Conservation (phyloP, 163 green algal species). For the Scenedesmus sp. region DNA sequence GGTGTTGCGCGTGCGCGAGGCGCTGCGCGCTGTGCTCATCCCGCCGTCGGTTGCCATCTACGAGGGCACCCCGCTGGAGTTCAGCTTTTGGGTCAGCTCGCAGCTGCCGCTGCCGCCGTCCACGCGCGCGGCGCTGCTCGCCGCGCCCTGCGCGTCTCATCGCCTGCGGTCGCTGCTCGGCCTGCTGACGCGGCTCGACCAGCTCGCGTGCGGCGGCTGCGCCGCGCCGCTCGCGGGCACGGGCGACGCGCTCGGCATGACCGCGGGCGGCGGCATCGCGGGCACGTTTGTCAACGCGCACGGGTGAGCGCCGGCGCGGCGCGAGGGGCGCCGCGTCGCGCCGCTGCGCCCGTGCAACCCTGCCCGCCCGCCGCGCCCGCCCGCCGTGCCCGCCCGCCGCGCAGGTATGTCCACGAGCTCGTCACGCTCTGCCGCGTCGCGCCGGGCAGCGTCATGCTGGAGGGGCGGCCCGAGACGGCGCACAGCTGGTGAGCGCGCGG, state of each 20-base stretch:
- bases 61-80: constrained; percentile 34
- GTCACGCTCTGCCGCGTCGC: constrained; percentile 31
- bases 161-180: constrained; percentile 31
- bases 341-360: not conserved
- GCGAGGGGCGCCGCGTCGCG: not conserved
- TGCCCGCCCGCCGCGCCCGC: not conserved
- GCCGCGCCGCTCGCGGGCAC: constrained; percentile 10
- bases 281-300: constrained; percentile 43
- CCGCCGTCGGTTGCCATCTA: constrained; percentile 13
- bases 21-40: constrained; percentile 27
- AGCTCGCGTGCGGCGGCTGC: constrained; percentile 29
- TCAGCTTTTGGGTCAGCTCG: constrained; percentile 19
- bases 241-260: constrained; percentile 36
- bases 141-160: constrained; percentile 4
- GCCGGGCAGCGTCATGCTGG: not conserved
- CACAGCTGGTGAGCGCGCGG: constrained; percentile 17
- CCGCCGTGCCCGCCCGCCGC: not conserved
- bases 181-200: constrained; percentile 18
- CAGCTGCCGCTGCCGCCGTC: constrained; percentile 34
- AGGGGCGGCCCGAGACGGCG: constrained; percentile 22
- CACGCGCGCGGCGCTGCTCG: constrained; percentile 29
- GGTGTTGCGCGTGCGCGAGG: constrained; percentile 15
- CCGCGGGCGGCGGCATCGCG: constrained; percentile 22
- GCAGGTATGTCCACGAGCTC: constrained; percentile 44
- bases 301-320: not conserved